Percentiles rank a stretch among this genome's conserved stretches.
phyloP scores from a whole-genome alignment of 371 early-diverging fungal species.

The Mucor indicus region DNA sequence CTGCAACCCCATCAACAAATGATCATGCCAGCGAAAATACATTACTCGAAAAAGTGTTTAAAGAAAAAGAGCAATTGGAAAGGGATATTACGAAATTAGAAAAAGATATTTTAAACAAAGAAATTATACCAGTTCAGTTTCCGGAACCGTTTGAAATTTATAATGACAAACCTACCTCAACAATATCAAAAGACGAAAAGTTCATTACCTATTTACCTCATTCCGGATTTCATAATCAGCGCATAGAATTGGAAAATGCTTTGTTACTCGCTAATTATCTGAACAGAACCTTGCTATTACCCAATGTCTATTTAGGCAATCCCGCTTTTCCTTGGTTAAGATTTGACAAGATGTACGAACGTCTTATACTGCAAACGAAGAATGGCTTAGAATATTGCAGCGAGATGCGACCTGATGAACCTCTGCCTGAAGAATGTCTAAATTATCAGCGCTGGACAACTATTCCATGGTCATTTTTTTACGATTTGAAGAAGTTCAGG shows the following conservation, averaged over 20 bases:
- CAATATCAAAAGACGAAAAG: conserved; percentile 19
- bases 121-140: conserved; percentile 13
- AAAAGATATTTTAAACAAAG: background rate
- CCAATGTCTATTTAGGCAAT: conserved; percentile 55
- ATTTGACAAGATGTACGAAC: conserved; percentile 52
- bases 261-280: conserved; percentile 52
- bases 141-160: conserved; percentile 16
- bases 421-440: conserved; percentile 54
- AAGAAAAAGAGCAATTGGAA: background rate
- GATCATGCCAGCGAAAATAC: no score
- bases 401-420: conserved; percentile 28
- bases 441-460: conserved; percentile 56
- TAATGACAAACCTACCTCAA: background rate
- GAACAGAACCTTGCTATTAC: conserved; percentile 56
- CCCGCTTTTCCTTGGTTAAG: conserved; percentile 58
- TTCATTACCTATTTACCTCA: conserved; percentile 62
- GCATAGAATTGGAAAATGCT: conserved; percentile 59
- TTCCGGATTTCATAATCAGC: conserved; percentile 65
- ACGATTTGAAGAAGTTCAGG: conserved; percentile 36
- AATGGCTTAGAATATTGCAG: conserved; percentile 55
- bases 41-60: background rate
- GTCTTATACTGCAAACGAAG: conserved; percentile 55
- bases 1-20: background rate
- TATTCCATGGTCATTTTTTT: conserved; percentile 61
- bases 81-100: background rate